Conservation (phyloP, 176 grass and related monocot species). For the Leersia perrieri region DNA sequence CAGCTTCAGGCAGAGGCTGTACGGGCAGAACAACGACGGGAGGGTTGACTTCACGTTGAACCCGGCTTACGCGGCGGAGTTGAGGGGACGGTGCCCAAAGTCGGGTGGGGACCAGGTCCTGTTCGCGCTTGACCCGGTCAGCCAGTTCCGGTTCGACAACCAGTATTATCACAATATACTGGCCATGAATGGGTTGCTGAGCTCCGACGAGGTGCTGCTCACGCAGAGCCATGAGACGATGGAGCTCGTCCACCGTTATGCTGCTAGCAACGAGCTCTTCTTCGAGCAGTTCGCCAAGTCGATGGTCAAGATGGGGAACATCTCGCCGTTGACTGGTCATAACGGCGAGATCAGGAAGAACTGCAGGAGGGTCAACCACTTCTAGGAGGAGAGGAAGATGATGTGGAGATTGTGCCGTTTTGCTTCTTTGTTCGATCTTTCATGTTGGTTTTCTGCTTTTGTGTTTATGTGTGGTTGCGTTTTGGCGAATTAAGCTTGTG, state of each 20-base stretch:
- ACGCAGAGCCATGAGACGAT: constrained; percentile 53
- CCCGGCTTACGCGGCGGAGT: constrained; percentile 49
- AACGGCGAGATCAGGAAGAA: constrained; percentile 59
- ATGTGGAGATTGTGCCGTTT: not conserved
- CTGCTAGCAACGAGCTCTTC: constrained; percentile 46
- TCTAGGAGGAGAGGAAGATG: not conserved
- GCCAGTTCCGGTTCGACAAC: constrained; percentile 67
- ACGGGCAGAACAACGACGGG: constrained; percentile 61
- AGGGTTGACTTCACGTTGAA: constrained; percentile 50
- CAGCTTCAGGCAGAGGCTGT: constrained; percentile 69
- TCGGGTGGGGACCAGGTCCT: constrained; percentile 75
- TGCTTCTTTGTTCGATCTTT: not conserved
- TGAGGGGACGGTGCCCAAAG: constrained; percentile 45
- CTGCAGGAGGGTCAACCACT: constrained; percentile 66
- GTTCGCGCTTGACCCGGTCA: constrained; percentile 50
- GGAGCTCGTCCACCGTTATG: constrained; percentile 52
- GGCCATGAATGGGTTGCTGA: constrained; percentile 48
- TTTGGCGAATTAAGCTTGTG: not conserved
- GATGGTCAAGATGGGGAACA: constrained; percentile 78
- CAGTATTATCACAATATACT: constrained; percentile 59
- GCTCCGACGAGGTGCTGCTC: constrained; percentile 71
- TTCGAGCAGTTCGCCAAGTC: constrained; percentile 66
- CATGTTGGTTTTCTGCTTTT: not conserved
- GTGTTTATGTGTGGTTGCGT: not conserved
- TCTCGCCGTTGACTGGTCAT: constrained; percentile 47